Evolutionary conservation across 2,329 filamentous ascomycete species (phyloP).

Genomic region (Helicocarpus griseus): DNA sequence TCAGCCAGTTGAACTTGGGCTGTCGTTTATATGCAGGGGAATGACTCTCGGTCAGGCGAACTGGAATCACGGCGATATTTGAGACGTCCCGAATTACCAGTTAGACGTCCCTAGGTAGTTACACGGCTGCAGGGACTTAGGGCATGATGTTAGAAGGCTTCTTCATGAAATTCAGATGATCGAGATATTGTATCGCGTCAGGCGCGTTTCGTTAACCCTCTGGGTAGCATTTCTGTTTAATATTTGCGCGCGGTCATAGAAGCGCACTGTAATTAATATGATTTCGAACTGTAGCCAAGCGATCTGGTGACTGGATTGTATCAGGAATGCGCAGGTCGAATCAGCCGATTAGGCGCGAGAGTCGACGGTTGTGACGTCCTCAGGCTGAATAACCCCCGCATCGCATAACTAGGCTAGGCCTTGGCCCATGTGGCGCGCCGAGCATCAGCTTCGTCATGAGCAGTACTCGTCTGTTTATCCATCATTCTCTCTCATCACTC

Average conservation of each 20-base stretch:
- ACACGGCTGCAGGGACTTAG: no score
- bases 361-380: not conserved
- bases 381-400: not conserved
- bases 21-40: no score
- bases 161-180: not conserved
- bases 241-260: not conserved
- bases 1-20: no score
- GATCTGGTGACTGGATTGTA: not conserved
- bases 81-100: no score
- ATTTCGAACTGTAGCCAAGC: not conserved
- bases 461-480: not conserved
- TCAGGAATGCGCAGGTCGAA: not conserved
- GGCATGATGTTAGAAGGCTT: not conserved
- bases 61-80: no score
- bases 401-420: no score
- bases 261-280: not conserved
- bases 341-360: not conserved
- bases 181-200: not conserved
- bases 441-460: not conserved
- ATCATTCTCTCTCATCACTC: not conserved
- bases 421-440: not conserved
- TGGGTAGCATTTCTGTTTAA: not conserved
- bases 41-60: no score
- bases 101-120: no score
- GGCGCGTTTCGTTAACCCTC: not conserved